A percentile compares a stretch with the other conserved stretches of the same genome.
These are phyloP conservation scores for Mortierella sp. DNA, from an alignment of 371 early-diverging fungal genomes.

Conservation along the genomic window DNA sequence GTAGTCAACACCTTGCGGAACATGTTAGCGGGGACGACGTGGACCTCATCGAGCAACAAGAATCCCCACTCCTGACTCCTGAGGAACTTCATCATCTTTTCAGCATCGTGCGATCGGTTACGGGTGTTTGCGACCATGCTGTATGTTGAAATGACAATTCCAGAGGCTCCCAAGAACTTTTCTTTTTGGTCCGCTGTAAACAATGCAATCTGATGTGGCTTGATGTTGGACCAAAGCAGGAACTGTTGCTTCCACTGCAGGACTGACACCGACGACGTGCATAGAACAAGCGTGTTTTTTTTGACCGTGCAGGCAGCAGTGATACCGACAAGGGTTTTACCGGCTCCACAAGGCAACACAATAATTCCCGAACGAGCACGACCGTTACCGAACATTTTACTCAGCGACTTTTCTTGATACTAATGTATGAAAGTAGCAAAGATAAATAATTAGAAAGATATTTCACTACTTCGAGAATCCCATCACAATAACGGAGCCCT, in stretches of 20 bases:
- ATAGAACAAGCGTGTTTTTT: constrained; percentile 97
- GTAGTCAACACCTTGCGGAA: constrained; percentile 97
- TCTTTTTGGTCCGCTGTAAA: constrained; percentile 99
- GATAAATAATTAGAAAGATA: background rate
- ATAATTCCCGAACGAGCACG: constrained; percentile 99
- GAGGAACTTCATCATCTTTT: constrained; percentile 98
- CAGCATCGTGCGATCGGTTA: constrained; percentile 96
- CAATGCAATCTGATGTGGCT: constrained; percentile 93
- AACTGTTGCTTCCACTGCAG: constrained; percentile 99
- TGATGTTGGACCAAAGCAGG: constrained; percentile 95
- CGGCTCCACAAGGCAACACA: constrained; percentile 99
- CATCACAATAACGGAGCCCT: background rate
- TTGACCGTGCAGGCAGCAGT: constrained; percentile 99
- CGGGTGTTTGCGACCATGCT: constrained; percentile 98
- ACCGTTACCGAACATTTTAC: constrained; percentile 99
- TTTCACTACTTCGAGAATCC: background rate
- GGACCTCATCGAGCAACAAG: constrained; percentile 99
- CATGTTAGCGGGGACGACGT: constrained; percentile 99
- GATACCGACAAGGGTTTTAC: constrained; percentile 99
- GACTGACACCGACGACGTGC: constrained; percentile 98
- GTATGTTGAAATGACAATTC: constrained; percentile 98
- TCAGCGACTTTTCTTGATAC: constrained; percentile 99
- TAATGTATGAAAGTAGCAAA: background rate
- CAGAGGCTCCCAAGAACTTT: constrained; percentile 89
- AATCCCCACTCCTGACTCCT: constrained; percentile 98